A percentile compares a stretch with the other conserved stretches of the same genome.
These are phyloP conservation scores for Yamadazyma sp. DNA, from an alignment of 805 yeast genomes.

Conservation along the genomic window DNA sequence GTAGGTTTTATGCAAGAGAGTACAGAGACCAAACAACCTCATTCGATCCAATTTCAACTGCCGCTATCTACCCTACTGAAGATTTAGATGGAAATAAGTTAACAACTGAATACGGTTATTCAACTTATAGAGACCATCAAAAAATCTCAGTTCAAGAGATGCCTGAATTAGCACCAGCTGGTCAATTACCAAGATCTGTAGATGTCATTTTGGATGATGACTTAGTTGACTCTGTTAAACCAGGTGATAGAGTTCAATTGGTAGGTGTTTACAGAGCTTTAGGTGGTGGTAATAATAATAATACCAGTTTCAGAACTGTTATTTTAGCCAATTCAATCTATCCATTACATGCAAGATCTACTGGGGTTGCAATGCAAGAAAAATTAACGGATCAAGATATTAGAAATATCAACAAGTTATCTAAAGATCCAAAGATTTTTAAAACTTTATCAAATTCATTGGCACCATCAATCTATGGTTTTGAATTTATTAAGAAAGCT, in stretches of 20 bases:
- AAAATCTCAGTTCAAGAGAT: conserved; percentile 91
- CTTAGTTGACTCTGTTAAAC: conserved; percentile 85
- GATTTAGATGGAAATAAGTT: conserved; percentile 89
- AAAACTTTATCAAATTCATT: conserved; percentile 78
- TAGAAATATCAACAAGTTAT: conserved; percentile 76
- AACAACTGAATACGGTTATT: conserved; percentile 87
- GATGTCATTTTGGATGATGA: conserved; percentile 95
- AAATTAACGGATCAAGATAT: conserved; percentile 77
- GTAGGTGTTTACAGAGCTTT: conserved; percentile 92
- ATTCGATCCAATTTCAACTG: conserved; percentile 76
- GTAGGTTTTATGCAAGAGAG: conserved; percentile 84
- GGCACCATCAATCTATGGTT: conserved; percentile 96
- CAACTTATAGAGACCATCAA: conserved; percentile 92
- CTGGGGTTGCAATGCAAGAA: conserved; percentile 72
- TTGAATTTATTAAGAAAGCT: conserved; percentile 86
- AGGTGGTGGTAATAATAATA: conserved; percentile 64
- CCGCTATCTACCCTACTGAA: conserved; percentile 88
- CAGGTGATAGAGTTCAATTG: conserved; percentile 93
- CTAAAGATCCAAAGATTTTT: conserved; percentile 70
- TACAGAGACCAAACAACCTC: conserved; percentile 92
- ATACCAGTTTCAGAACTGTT: conserved; percentile 77
- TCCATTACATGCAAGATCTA: conserved; percentile 82
- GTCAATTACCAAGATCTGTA: conserved; percentile 90
- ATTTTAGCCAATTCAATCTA: conserved; percentile 86
- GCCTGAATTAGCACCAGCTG: conserved; percentile 98